Percentiles rank a stretch among this genome's conserved stretches.
Evolutionary conservation across 2,329 filamentous ascomycete genomes (phyloP).

Genomic region (Cercospora sp.): DNA sequence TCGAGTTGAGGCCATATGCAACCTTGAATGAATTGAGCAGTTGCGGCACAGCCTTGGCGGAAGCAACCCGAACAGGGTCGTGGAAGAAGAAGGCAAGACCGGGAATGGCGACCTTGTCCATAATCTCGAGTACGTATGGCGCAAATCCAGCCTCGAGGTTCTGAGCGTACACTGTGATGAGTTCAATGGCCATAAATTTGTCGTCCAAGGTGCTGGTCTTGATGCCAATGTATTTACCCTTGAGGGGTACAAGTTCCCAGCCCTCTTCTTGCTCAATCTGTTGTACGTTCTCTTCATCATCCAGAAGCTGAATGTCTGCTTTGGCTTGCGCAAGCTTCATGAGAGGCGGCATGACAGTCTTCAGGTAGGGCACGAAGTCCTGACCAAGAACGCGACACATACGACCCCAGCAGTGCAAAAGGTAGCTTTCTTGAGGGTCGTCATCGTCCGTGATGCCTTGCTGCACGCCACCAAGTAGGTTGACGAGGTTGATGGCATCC

Average conservation of each 20-base stretch:
- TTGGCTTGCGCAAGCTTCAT: slow-evolving; percentile 89
- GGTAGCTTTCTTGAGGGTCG: slow-evolving; percentile 92
- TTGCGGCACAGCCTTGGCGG: slow-evolving; percentile 90
- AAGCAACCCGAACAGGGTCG: slow-evolving; percentile 91
- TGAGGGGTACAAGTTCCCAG: slow-evolving; percentile 95
- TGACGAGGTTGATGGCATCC: slow-evolving; percentile 83
- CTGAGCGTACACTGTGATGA: slow-evolving; percentile 95
- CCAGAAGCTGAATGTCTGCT: slow-evolving; percentile 93
- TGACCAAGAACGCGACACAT: slow-evolving; percentile 93
- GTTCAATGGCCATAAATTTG: slow-evolving; percentile 99
- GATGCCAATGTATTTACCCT: slow-evolving; percentile 98
- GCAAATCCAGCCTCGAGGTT: slow-evolving; percentile 92
- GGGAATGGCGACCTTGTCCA: slow-evolving; percentile 94
- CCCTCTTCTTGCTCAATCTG: slow-evolving; percentile 92
- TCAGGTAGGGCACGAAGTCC: slow-evolving; percentile 90
- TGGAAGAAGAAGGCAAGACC: slow-evolving; percentile 99
- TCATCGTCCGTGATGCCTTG: slow-evolving; percentile 83
- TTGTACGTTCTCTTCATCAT: slow-evolving; percentile 92
- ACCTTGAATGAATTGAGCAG: slow-evolving; percentile 93
- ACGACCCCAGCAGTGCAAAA: slow-evolving; percentile 98
- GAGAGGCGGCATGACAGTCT: slow-evolving; percentile 90
- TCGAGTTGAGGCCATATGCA: slow-evolving; percentile 77
- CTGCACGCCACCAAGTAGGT: slow-evolving; percentile 85
- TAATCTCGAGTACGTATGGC: slow-evolving; percentile 85
- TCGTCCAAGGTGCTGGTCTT: slow-evolving; percentile 95